phyloP scores from a whole-genome alignment of 2,329 filamentous ascomycete genomes.

The Talaromyces piceae region DNA sequence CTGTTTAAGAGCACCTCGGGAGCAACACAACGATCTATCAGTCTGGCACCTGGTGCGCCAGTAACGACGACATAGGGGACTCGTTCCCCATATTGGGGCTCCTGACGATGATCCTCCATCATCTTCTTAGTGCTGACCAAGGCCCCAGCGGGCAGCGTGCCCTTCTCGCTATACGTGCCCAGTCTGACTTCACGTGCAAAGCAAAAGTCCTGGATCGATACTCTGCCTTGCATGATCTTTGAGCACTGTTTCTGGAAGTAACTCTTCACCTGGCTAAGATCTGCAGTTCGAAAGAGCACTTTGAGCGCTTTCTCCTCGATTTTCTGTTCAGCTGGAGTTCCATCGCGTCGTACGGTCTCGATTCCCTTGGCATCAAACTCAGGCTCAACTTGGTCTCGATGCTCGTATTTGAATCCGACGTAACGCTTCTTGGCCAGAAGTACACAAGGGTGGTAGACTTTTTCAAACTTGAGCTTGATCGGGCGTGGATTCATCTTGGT shows the following conservation, averaged over 20 bases:
- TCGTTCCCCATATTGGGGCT: conserved; percentile 91
- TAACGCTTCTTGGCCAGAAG: conserved; percentile 96
- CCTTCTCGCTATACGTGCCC: conserved; percentile 77
- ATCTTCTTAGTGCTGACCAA: conserved; percentile 80
- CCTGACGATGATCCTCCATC: conserved; percentile 75
- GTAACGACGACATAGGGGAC: conserved; percentile 91
- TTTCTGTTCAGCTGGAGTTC: conserved; percentile 91
- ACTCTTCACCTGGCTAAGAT: conserved; percentile 77
- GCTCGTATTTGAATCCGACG: conserved; percentile 95
- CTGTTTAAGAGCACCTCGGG: conserved; percentile 75
- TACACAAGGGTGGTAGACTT: conserved; percentile 93
- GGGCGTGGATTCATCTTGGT: conserved; percentile 86
- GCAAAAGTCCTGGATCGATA: conserved; percentile 92
- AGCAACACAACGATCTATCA: conserved; percentile 83
- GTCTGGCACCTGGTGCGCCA: conserved; percentile 73
- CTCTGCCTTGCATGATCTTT: conserved; percentile 83
- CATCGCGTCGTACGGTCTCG: conserved; percentile 90
- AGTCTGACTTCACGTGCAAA: conserved; percentile 89
- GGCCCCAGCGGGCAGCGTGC: conserved; percentile 75
- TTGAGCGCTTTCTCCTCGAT: conserved; percentile 90
- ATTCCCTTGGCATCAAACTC: conserved; percentile 98
- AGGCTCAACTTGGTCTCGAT: conserved; percentile 63
- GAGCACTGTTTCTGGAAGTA: conserved; percentile 87
- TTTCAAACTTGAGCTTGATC: conserved; percentile 95
- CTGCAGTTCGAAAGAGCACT: conserved; percentile 80